Conservation (phyloP, 1,284 basidiomycete species). For the Fereydounia khargensis region DNA sequence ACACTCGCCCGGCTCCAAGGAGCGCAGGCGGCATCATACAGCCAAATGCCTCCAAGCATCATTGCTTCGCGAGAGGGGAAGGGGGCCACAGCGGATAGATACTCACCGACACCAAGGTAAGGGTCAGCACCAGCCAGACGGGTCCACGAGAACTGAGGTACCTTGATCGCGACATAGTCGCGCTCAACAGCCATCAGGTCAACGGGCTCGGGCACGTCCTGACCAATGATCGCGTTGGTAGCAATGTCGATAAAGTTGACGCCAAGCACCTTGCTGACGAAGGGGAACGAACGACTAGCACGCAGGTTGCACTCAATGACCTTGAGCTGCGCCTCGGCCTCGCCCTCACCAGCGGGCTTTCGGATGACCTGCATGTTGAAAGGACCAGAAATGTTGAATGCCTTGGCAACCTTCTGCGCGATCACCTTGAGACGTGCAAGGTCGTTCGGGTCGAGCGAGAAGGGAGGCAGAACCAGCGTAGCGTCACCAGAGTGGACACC, state of each 20-base stretch:
- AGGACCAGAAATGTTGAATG: conserved; percentile 94
- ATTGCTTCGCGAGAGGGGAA: not conserved
- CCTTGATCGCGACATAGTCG: conserved; percentile 95
- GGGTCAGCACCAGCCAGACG: conserved; percentile 89
- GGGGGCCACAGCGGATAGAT: conserved; percentile 57
- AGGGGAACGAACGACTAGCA: conserved; percentile 96
- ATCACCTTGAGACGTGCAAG: conserved; percentile 84
- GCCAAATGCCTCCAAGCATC: conserved; percentile 17
- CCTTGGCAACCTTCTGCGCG: conserved; percentile 88
- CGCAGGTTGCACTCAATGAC: conserved; percentile 99
- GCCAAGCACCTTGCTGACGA: conserved; percentile 96
- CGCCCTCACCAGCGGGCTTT: conserved; percentile 67
- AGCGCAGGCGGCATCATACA: conserved; percentile 1
- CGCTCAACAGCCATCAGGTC: conserved; percentile 87
- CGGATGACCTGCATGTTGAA: conserved; percentile 99
- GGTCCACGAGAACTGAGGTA: conserved; percentile 98
- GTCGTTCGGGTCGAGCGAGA: conserved; percentile 74
- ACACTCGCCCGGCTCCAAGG: not conserved
- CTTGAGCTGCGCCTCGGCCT: conserved; percentile 73
- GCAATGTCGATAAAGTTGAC: conserved; percentile 96
- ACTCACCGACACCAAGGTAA: conserved; percentile 83
- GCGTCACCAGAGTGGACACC: conserved; percentile 99
- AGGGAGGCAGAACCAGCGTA: conserved; percentile 94
- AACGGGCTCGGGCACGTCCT: conserved; percentile 86
- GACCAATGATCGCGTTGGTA: conserved; percentile 82